Evolutionary conservation across 164 flowering plant genomes (phyloP).

Genomic region (Annona cherimola): DNA sequence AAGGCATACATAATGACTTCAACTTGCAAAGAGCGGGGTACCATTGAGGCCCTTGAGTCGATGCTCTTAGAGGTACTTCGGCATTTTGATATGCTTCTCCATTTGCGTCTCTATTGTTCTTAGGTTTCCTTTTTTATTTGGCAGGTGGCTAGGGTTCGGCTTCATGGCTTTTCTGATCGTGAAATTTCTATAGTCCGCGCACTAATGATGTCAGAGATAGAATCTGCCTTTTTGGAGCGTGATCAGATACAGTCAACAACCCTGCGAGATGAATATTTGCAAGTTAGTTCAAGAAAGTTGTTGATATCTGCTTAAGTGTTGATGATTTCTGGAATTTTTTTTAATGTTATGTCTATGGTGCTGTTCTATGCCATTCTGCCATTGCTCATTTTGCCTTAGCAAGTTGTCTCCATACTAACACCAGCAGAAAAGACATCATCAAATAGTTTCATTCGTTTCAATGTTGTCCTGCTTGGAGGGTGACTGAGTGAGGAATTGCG

Average conservation of each 20-base stretch:
- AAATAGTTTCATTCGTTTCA: neutral
- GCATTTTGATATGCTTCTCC: neutral
- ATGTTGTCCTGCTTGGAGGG: no score
- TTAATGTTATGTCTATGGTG: neutral
- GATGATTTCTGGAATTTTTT: neutral
- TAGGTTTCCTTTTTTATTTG: constrained; percentile 7
- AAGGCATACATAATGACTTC: constrained; percentile 83
- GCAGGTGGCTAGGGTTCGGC: constrained; percentile 78
- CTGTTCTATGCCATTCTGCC: neutral
- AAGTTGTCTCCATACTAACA: neutral
- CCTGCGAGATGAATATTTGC: constrained; percentile 80
- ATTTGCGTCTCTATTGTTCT: neutral
- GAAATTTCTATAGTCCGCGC: constrained; percentile 78
- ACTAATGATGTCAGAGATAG: constrained; percentile 81
- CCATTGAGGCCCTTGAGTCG: constrained; percentile 74
- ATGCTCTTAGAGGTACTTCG: constrained; percentile 72
- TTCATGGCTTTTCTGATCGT: constrained; percentile 92
- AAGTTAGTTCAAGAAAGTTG: constrained; percentile 33
- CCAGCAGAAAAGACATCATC: neutral
- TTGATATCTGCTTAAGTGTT: neutral
- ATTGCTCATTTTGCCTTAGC: neutral
- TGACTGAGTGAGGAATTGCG: no score
- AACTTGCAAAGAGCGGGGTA: constrained; percentile 84
- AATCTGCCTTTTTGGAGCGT: constrained; percentile 93
- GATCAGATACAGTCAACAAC: constrained; percentile 89